phyloP scores from a whole-genome alignment of 805 yeast species.

The Kodamaea hsintzibuensis region DNA sequence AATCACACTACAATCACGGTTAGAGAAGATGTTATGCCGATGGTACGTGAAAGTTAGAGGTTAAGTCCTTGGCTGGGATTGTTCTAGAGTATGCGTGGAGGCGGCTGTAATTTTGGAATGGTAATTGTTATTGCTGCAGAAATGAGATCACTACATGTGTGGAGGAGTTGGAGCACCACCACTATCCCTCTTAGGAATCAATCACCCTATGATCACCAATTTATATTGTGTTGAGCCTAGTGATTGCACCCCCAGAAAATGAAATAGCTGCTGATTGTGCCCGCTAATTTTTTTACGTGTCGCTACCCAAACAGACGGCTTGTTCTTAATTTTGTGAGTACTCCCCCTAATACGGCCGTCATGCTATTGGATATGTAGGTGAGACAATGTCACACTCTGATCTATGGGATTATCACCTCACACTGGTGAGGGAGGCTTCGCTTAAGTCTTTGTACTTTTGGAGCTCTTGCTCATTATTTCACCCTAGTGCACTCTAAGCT shows the following conservation, averaged over 20 bases:
- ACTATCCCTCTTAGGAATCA: background rate
- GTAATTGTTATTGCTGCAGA: background rate
- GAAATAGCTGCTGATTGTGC: background rate
- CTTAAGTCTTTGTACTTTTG: background rate
- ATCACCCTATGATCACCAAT: background rate
- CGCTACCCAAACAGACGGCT: background rate
- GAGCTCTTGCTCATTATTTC: background rate
- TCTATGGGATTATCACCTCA: no score
- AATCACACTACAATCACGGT: background rate
- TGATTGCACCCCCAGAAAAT: background rate
- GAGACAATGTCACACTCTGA: background rate
- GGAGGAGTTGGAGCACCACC: background rate
- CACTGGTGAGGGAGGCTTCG: background rate
- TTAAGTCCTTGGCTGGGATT: no score
- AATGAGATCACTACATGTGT: background rate
- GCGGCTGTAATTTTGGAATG: background rate
- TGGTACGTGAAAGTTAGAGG: background rate
- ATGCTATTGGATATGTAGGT: background rate
- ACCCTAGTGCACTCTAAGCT: background rate
- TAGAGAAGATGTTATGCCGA: background rate
- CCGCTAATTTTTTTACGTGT: background rate
- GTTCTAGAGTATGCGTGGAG: background rate
- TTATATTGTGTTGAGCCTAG: background rate
- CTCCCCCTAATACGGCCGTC: background rate
- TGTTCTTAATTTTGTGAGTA: background rate